A percentile compares a stretch with the other conserved stretches of the same genome.
These are phyloP conservation scores for Dacryopinax spathularia DNA, from an alignment of 768 basidiomycete genomes.

Conservation along the genomic window DNA sequence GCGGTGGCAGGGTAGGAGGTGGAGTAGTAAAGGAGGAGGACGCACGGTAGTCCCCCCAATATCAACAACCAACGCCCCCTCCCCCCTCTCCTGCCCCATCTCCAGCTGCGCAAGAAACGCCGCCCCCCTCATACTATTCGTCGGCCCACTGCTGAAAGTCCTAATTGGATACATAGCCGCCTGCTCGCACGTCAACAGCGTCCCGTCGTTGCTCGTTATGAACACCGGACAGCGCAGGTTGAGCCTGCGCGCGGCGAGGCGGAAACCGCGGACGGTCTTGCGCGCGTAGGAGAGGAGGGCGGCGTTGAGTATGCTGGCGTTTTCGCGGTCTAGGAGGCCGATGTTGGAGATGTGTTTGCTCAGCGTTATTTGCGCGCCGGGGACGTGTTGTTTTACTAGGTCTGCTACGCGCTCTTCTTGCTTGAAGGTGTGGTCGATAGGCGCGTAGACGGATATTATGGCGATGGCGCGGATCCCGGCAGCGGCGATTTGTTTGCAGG, in stretches of 20 bases:
- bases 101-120: slow-evolving; percentile 40
- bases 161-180: slow-evolving; percentile 46
- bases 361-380: background rate
- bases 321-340: slow-evolving; percentile 50
- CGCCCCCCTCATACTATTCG: slow-evolving; percentile 58
- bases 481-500: background rate
- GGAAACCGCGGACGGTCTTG: slow-evolving; percentile 40
- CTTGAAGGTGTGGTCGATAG: slow-evolving; percentile 9
- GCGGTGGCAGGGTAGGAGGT: no score
- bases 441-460: slow-evolving; percentile 5
- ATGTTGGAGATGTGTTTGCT: slow-evolving; percentile 23
- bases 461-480: slow-evolving; percentile 6
- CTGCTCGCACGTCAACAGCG: slow-evolving; percentile 19
- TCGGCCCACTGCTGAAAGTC: slow-evolving; percentile 48
- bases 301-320: slow-evolving; percentile 54
- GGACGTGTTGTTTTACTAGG: slow-evolving; percentile 6
- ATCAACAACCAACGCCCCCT: slow-evolving; percentile 39
- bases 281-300: slow-evolving; percentile 46
- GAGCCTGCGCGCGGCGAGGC: slow-evolving; percentile 35
- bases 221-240: slow-evolving; percentile 31
- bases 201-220: slow-evolving; percentile 23
- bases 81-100: background rate
- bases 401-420: slow-evolving; percentile 8
- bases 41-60: slow-evolving; percentile 43
- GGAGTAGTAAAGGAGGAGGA: background rate